Percentiles rank a stretch among this genome's conserved stretches.
Evolutionary conservation across 148 eudicot genomes (phyloP).

Genomic region (Fallopia convolvulus): DNA sequence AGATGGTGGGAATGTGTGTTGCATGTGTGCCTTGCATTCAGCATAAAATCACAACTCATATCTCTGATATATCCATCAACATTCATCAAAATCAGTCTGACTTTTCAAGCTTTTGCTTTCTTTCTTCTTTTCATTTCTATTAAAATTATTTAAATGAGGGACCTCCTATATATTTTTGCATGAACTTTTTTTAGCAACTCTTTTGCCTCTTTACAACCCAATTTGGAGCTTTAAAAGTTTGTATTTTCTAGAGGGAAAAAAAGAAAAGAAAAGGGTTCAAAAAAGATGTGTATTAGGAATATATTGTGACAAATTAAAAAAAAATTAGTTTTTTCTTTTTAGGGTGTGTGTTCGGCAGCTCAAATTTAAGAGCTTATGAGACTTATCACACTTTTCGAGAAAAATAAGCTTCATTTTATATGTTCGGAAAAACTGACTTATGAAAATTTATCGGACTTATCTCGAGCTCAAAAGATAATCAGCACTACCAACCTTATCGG

Average conservation of each 20-base stretch:
- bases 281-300: background rate
- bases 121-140: background rate
- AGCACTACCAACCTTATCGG: too few relatives aligned
- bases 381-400: too few relatives aligned
- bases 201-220: constrained; percentile 1
- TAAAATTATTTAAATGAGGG: background rate
- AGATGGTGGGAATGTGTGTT: background rate
- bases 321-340: background rate
- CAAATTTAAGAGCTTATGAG: too few relatives aligned
- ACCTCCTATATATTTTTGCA: background rate
- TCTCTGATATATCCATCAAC: background rate
- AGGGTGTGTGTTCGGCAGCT: too few relatives aligned
- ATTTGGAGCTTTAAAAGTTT: background rate
- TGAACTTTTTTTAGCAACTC: background rate
- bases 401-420: too few relatives aligned
- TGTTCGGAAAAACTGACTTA: too few relatives aligned
- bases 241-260: background rate
- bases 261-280: background rate
- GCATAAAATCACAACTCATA: constrained; percentile 11
- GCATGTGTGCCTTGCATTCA: constrained; percentile 8
- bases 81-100: constrained; percentile 2
- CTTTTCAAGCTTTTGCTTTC: background rate
- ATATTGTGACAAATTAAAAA: background rate
- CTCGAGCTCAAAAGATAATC: too few relatives aligned
- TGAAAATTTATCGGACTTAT: too few relatives aligned